A percentile compares a stretch with the other conserved stretches of the same genome.
These are phyloP conservation scores for Podospora sp. DNA, from an alignment of 495 filamentous ascomycete genomes.

Conservation along the genomic window DNA sequence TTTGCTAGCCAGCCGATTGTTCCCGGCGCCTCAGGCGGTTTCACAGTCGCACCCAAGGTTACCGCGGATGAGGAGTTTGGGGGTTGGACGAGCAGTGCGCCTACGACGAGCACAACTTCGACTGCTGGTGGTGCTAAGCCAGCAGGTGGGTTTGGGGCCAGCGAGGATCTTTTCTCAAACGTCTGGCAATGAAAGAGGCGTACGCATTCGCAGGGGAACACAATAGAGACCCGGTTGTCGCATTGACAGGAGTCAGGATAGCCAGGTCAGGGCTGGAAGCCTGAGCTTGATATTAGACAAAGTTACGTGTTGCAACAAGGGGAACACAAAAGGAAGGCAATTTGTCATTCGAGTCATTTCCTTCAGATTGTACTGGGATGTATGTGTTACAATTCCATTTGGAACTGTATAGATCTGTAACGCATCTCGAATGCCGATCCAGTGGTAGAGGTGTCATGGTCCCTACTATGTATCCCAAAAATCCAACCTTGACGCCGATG, in stretches of 20 bases:
- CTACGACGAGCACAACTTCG: constrained; percentile 43
- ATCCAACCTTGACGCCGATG: constrained; percentile 23
- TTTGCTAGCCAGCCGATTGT: constrained; percentile 58
- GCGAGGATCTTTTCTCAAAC: constrained; percentile 90
- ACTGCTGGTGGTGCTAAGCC: constrained; percentile 39
- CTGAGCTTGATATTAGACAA: background rate
- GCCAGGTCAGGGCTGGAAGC: background rate
- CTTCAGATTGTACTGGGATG: background rate
- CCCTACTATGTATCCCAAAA: background rate
- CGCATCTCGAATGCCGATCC: background rate
- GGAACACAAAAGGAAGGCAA: constrained; percentile 6
- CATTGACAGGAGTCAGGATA: background rate
- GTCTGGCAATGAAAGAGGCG: constrained; percentile 71
- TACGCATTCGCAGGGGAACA: background rate
- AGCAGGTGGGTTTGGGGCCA: constrained; percentile 60
- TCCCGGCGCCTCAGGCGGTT: constrained; percentile 53
- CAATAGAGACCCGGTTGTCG: background rate
- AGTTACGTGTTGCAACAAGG: background rate
- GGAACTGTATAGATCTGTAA: background rate
- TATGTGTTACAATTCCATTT: background rate
- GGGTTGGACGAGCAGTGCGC: constrained; percentile 78
- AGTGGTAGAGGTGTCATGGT: background rate
- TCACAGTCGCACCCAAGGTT: constrained; percentile 62
- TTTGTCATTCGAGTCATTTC: background rate
- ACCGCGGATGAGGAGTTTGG: constrained; percentile 90